These are phyloP conservation scores for Ceratocystis papillata DNA, from an alignment of 2,329 filamentous ascomycete species.

Conservation along the genomic window DNA sequence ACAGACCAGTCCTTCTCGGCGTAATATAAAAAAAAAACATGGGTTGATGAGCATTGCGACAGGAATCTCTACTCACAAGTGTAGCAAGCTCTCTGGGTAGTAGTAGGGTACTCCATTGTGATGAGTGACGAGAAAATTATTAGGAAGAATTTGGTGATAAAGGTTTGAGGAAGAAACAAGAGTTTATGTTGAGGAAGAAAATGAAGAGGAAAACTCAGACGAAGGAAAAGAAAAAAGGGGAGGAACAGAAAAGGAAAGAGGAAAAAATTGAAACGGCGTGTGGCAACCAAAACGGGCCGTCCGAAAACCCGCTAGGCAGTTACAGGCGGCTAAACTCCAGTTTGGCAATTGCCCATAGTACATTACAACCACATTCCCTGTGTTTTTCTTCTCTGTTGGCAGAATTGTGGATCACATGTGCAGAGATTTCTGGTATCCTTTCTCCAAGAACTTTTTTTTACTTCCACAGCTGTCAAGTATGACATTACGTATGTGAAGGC, in stretches of 20 bases:
- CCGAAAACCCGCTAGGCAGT: slow-evolving; percentile 15
- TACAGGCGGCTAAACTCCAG: slow-evolving; percentile 14
- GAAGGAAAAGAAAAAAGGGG: slow-evolving; percentile 8
- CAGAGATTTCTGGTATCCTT: slow-evolving; percentile 19
- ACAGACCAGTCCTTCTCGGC: neutral
- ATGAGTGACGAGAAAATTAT: slow-evolving; percentile 9
- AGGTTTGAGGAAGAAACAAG: slow-evolving; percentile 12
- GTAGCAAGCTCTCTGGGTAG: slow-evolving; percentile 40
- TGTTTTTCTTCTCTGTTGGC: slow-evolving; percentile 8
- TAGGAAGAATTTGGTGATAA: neutral
- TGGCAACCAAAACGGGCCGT: slow-evolving; percentile 19
- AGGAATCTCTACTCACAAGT: slow-evolving; percentile 36
- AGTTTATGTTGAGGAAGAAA: slow-evolving; percentile 14
- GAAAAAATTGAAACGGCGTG: slow-evolving; percentile 22
- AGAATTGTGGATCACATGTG: slow-evolving; percentile 22
- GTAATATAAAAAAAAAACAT: slow-evolving; percentile 3
- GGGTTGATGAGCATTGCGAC: slow-evolving; percentile 19
- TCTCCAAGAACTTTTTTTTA: slow-evolving; percentile 1
- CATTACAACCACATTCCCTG: neutral
- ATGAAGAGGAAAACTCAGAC: slow-evolving; percentile 13
- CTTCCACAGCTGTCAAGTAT: neutral
- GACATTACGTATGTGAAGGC: neutral
- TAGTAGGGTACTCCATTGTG: slow-evolving; percentile 37
- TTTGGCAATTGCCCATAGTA: slow-evolving; percentile 6
- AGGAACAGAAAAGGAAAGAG: slow-evolving; percentile 14